Conservation (phyloP, 305 asterid species). For the Ilex paraguariensis region DNA sequence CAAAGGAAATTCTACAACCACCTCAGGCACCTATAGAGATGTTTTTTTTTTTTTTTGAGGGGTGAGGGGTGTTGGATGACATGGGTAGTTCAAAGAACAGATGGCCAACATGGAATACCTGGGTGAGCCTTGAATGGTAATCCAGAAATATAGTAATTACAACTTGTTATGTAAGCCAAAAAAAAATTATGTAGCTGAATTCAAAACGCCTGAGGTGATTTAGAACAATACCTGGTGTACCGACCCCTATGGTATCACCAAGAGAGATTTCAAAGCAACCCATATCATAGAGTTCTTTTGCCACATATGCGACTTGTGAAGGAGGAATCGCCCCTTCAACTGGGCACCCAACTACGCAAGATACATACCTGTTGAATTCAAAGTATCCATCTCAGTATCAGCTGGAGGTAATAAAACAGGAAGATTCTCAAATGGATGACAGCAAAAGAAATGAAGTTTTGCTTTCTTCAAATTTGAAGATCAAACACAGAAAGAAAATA, state of each 20-base stretch:
- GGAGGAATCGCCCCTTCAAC: slow-evolving; percentile 79
- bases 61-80: too few species aligned
- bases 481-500: too few species aligned
- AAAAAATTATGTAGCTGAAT: not conserved
- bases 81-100: not conserved
- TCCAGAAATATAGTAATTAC: not conserved
- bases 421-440: not conserved
- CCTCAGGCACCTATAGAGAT: too few species aligned
- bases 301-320: slow-evolving; percentile 87
- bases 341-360: slow-evolving; percentile 93
- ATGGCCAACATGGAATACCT: not conserved
- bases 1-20: too few species aligned
- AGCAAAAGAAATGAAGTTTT: not conserved
- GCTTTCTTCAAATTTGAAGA: too few species aligned
- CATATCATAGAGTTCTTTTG: slow-evolving; percentile 90
- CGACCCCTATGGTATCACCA: slow-evolving; percentile 93
- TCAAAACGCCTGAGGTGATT: not conserved
- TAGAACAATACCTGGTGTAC: slow-evolving; percentile 70
- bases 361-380: slow-evolving; percentile 56
- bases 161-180: not conserved
- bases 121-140: not conserved
- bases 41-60: too few species aligned
- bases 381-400: slow-evolving; percentile 17
- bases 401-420: slow-evolving; percentile 11
- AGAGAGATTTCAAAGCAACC: slow-evolving; percentile 94